phyloP scores from a whole-genome alignment of 805 yeast species.

The Candida maltosa region DNA sequence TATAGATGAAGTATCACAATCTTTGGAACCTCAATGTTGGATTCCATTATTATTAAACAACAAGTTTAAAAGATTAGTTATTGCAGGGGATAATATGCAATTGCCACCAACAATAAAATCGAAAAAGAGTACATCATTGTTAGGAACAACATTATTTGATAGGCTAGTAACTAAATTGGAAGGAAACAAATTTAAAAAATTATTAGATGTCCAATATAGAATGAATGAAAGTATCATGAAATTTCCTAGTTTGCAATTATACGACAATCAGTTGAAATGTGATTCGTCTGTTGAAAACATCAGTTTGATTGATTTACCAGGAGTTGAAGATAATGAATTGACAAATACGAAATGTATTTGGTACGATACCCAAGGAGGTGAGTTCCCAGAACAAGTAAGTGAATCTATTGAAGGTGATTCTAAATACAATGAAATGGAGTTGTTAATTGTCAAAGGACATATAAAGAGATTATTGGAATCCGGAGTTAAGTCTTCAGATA shows the following conservation, averaged over 20 bases:
- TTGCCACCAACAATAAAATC: constrained; percentile 83
- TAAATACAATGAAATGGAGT: constrained; percentile 77
- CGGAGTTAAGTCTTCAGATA: constrained; percentile 54
- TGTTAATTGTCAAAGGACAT: constrained; percentile 56
- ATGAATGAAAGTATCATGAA: constrained; percentile 79
- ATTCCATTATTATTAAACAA: constrained; percentile 75
- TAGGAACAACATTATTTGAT: constrained; percentile 78
- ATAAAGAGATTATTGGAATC: constrained; percentile 44
- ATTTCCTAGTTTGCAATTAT: constrained; percentile 69
- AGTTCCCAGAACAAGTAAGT: constrained; percentile 55
- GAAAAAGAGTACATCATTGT: constrained; percentile 40
- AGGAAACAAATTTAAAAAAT: constrained; percentile 45
- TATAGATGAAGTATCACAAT: constrained; percentile 93
- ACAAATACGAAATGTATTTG: constrained; percentile 60
- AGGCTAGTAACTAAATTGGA: constrained; percentile 51
- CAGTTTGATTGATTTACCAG: constrained; percentile 49
- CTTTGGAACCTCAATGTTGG: constrained; percentile 96
- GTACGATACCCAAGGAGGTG: constrained; percentile 94
- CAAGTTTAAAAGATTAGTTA: constrained; percentile 54
- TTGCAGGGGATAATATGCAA: constrained; percentile 94
- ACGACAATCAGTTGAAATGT: constrained; percentile 61
- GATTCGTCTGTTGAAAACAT: constrained; percentile 53
- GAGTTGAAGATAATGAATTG: constrained; percentile 48
- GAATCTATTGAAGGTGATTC: constrained; percentile 41
- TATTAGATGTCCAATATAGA: constrained; percentile 79